Percentiles rank a stretch among this genome's conserved stretches.
Evolutionary conservation across 1,284 basidiomycete species (phyloP).

Genomic region (Rhodotorula sp.): DNA sequence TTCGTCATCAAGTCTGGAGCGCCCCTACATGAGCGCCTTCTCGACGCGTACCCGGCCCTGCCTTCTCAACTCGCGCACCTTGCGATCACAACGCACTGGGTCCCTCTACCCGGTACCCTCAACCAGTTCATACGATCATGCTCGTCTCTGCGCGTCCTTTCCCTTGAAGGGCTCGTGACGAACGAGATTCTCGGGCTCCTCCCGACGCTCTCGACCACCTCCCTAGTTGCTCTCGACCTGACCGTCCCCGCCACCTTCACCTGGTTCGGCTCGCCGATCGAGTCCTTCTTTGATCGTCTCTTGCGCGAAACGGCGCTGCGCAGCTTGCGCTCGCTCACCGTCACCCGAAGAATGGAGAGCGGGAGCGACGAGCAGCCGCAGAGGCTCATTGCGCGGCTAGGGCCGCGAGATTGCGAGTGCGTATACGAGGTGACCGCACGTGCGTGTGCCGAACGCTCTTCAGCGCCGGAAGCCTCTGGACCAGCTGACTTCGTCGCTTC

Average conservation of each 20-base stretch:
- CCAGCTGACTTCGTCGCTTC: neutral
- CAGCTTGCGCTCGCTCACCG: neutral
- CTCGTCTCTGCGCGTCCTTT: neutral
- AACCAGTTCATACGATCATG: conserved; percentile 5
- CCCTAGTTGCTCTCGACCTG: conserved; percentile 4
- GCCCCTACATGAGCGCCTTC: conserved; percentile 14
- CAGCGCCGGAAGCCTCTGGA: neutral
- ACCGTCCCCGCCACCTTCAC: neutral
- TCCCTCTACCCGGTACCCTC: conserved; percentile 4
- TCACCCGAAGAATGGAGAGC: neutral
- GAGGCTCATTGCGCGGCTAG: neutral
- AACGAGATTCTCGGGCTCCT: neutral
- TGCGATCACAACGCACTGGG: conserved; percentile 11
- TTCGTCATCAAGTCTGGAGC: conserved; percentile 12
- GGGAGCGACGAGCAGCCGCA: neutral
- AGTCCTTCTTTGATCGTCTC: neutral
- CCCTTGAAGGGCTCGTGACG: neutral
- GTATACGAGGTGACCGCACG: conserved; percentile 5
- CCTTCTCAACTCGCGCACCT: conserved; percentile 2
- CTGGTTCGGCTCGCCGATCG: neutral
- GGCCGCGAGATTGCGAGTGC: conserved; percentile 4
- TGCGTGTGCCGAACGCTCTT: neutral
- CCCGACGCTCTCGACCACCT: neutral
- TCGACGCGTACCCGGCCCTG: conserved; percentile 2
- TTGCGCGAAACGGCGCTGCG: neutral